phyloP scores from a whole-genome alignment of 192 early-diverging fungal species.

The Fimicolochytrium jonesii region DNA sequence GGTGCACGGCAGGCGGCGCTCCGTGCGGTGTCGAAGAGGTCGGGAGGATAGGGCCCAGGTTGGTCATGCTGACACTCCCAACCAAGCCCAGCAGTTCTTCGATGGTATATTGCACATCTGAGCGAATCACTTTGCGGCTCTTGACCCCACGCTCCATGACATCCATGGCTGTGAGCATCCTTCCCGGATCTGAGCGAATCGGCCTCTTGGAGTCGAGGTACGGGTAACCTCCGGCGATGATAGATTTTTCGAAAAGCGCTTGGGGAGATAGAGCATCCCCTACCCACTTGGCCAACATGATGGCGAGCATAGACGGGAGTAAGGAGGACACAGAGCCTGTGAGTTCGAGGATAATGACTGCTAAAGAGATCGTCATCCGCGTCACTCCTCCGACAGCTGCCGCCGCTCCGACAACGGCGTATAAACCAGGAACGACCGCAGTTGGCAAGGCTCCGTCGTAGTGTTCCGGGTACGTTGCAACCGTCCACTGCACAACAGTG shows the following conservation, averaged over 20 bases:
- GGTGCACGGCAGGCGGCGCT: no score
- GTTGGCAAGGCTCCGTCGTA: constrained; percentile 59
- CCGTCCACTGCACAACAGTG: constrained; percentile 53
- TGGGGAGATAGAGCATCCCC: constrained; percentile 61
- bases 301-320: constrained; percentile 50
- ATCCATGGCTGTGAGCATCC: constrained; percentile 2
- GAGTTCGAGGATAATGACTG: constrained; percentile 98
- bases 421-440: constrained; percentile 88
- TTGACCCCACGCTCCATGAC: neutral
- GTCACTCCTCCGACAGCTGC: constrained; percentile 27
- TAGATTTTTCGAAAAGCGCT: constrained; percentile 66
- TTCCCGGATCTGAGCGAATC: neutral
- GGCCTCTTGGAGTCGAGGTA: constrained; percentile 38
- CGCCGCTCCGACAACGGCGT: constrained; percentile 63
- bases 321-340: constrained; percentile 88
- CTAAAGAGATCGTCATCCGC: constrained; percentile 44
- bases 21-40: neutral
- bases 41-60: no score
- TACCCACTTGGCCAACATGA: constrained; percentile 62
- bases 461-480: constrained; percentile 18
- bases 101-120: neutral
- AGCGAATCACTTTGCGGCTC: neutral
- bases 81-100: neutral
- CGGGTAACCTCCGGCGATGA: constrained; percentile 44
- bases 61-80: no score